Base-by-base conservation (phyloP, 2,329 filamentous ascomycete species). In the Phialophora verrucosa region DNA sequence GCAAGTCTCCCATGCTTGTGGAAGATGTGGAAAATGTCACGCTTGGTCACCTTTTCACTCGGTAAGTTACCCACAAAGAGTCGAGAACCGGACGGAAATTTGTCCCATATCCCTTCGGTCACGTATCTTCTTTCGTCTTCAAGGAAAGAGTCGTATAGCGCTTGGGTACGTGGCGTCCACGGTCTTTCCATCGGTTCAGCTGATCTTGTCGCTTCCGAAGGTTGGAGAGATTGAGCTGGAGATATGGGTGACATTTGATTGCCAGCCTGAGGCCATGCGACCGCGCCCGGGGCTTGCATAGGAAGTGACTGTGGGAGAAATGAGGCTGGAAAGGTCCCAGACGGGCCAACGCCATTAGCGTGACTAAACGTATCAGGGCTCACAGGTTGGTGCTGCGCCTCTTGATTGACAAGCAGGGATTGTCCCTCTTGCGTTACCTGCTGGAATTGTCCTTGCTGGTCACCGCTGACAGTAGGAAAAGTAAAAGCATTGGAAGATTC, bases 21-120 rank as follows among this genome's bases (percentile, higher is more conserved):
- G 76, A 99, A 98, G 20, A 94, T 85, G 75, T 96, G 90, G 79
- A 97, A 98, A 8, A 98, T 88, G 78, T 98, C 93, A 71, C 91
- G 88, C 79, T 98, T 98, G 6, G 92, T 95, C 14, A 97, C 93
- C 75, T 93, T 90, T 76, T 98, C 94, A 61, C 91, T 94, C 1
- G 93, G 93, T 11, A 99, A 84, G 76, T 98, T 99, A 81, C 82
- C 82, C 65, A 84, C 80, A 74, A 84, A 84, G 31, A 84, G 70
- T 64, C 82, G 75, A 11, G 82, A 83, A 0, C 81, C 81, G 17
- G 76, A 71, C 3, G 82, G 81, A 67, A 84, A 84, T 27, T 81
- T 79, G 73, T 84, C 82, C 82, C 82, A 84, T 25, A 82, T 78
- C 31, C 81, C 82, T 73, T 84, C 82, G 0, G 82, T 82, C 25